phyloP scores from a whole-genome alignment of 495 filamentous ascomycete species.

The Halenospora varia region DNA sequence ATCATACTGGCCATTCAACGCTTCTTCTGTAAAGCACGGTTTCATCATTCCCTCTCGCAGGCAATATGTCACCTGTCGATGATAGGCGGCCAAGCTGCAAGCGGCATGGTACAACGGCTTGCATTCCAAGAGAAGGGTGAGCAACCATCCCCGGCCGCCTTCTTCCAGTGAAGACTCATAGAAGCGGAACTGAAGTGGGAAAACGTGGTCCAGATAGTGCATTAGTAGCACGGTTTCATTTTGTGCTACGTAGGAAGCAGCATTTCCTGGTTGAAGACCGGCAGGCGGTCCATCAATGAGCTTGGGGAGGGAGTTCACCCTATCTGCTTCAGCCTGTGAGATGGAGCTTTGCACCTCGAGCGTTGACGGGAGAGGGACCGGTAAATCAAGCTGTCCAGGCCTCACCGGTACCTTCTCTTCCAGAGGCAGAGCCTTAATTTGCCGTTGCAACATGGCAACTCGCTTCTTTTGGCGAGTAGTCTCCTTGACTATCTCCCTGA shows the following conservation, averaged over 20 bases:
- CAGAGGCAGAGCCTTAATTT: background rate
- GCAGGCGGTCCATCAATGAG: constrained; percentile 1
- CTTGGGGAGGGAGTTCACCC: background rate
- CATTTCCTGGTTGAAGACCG: background rate
- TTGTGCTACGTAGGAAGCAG: background rate
- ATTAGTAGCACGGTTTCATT: constrained; percentile 8
- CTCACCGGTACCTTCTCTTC: background rate
- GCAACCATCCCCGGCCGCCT: constrained; percentile 13
- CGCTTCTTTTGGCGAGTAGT: background rate
- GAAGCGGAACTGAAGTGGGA: constrained; percentile 14
- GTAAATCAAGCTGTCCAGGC: background rate
- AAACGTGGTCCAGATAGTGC: constrained; percentile 16
- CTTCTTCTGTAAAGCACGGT: background rate
- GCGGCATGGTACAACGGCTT: constrained; percentile 13
- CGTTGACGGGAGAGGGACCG: background rate
- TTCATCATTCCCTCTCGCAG: background rate
- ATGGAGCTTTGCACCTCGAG: background rate
- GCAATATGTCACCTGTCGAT: background rate
- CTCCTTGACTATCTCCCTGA: constrained; percentile 5
- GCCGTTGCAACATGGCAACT: background rate
- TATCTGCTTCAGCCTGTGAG: background rate
- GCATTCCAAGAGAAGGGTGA: constrained; percentile 1
- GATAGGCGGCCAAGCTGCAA: constrained; percentile 7
- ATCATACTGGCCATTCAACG: background rate
- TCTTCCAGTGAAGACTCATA: background rate